Conservation (phyloP, 768 basidiomycete species). For the Tubosaeta sp. region DNA sequence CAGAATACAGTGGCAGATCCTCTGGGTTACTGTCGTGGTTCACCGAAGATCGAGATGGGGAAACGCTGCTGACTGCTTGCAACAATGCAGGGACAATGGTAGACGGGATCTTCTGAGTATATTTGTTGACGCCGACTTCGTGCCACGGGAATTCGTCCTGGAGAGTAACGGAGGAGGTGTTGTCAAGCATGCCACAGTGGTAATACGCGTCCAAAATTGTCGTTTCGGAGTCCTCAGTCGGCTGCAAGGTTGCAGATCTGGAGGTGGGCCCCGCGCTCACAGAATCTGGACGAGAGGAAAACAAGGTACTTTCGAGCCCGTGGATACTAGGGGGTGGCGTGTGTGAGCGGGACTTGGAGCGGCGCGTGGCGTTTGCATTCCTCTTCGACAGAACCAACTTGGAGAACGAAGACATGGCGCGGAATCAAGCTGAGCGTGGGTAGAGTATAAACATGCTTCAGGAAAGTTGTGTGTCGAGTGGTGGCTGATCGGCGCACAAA, state of each 20-base stretch:
- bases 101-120: slow-evolving; percentile 9
- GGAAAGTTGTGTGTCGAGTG: not conserved
- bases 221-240: slow-evolving; percentile 2
- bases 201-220: not conserved
- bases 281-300: not conserved
- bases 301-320: not conserved
- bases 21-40: not conserved
- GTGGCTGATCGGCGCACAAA: slow-evolving; percentile 18
- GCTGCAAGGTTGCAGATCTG: not conserved
- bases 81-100: slow-evolving; percentile 16
- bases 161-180: slow-evolving; percentile 14
- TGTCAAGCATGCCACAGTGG: slow-evolving; percentile 2
- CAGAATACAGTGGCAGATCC: slow-evolving; percentile 3
- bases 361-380: no score
- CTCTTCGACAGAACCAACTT: not conserved
- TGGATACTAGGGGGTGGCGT: not conserved
- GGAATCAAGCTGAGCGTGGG: slow-evolving; percentile 2
- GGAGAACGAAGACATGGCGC: slow-evolving; percentile 6
- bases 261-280: not conserved
- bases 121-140: not conserved
- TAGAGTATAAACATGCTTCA: not conserved
- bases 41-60: not conserved
- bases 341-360: not conserved
- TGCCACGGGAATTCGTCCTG: slow-evolving; percentile 8
- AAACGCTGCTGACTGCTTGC: not conserved